Percentiles rank a stretch among this genome's conserved stretches.
Conservation (phyloP, 768 basidiomycete genomes). For the Serendipita vermifera region DNA sequence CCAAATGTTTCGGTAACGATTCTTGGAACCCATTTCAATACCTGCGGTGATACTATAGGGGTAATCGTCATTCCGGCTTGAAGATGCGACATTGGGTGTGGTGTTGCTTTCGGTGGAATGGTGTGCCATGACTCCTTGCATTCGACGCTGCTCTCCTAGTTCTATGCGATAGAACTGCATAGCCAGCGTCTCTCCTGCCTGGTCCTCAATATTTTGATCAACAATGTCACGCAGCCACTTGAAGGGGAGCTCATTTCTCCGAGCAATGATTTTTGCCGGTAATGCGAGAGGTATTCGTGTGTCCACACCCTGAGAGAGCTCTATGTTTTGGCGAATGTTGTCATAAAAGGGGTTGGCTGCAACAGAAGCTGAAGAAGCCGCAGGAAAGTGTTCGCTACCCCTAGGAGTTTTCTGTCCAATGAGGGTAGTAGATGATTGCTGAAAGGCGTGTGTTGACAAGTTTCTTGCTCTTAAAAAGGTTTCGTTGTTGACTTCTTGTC, state of each 20-base stretch:
- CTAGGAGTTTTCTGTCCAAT: slow-evolving; percentile 6
- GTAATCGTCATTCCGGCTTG: slow-evolving; percentile 29
- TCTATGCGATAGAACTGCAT: slow-evolving; percentile 92
- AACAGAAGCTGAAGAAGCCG: slow-evolving; percentile 21
- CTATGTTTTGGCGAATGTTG: slow-evolving; percentile 76
- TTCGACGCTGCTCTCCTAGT: slow-evolving; percentile 72
- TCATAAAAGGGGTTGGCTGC: slow-evolving; percentile 89
- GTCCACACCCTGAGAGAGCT: slow-evolving; percentile 52
- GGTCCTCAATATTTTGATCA: slow-evolving; percentile 36
- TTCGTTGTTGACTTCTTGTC: background rate
- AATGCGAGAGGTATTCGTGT: slow-evolving; percentile 70
- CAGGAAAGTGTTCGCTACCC: slow-evolving; percentile 16
- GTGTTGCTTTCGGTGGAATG: slow-evolving; percentile 53
- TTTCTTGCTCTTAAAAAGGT: slow-evolving; percentile 18
- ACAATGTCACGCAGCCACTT: slow-evolving; percentile 68
- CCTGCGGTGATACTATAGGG: slow-evolving; percentile 94
- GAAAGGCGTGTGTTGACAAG: slow-evolving; percentile 28
- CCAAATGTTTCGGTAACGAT: slow-evolving; percentile 96
- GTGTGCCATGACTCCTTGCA: slow-evolving; percentile 86
- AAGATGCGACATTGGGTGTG: slow-evolving; percentile 13
- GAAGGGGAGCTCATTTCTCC: slow-evolving; percentile 67
- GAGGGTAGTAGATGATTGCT: slow-evolving; percentile 20
- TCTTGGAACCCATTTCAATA: slow-evolving; percentile 88
- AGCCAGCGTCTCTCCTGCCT: slow-evolving; percentile 68
- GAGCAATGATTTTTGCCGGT: slow-evolving; percentile 28